phyloP scores from a whole-genome alignment of 2,329 filamentous ascomycete species.

The Arthrobotrys entomopaga region DNA sequence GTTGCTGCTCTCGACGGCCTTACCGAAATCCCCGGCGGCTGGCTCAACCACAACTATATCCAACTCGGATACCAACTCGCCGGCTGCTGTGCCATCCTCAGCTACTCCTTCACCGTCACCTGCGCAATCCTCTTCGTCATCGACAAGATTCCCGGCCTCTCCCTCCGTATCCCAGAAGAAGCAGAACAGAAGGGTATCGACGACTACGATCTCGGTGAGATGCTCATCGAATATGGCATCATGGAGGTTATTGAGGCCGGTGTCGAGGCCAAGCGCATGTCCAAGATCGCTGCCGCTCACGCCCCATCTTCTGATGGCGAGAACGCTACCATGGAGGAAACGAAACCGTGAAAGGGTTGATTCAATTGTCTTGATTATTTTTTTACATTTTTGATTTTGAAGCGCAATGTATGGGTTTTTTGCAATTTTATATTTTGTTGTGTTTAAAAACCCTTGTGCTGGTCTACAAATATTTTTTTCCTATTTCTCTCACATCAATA shows the following conservation, averaged over 20 bases:
- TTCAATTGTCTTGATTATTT: constrained; percentile 20
- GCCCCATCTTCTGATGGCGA: constrained; percentile 48
- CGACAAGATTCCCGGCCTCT: constrained; percentile 69
- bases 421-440: constrained; percentile 16
- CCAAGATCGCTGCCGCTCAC: constrained; percentile 29
- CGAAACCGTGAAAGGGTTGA: constrained; percentile 29
- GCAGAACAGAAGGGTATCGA: constrained; percentile 69
- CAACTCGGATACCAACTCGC: constrained; percentile 71
- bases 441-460: constrained; percentile 26
- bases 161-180: constrained; percentile 68
- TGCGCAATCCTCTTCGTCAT: constrained; percentile 68
- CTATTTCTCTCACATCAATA: background rate
- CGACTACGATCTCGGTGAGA: constrained; percentile 63
- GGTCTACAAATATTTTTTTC: constrained; percentile 22
- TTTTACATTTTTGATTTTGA: constrained; percentile 11
- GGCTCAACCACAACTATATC: constrained; percentile 67
- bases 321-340: constrained; percentile 34
- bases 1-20: constrained; percentile 68
- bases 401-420: constrained; percentile 17
- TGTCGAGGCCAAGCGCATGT: constrained; percentile 38
- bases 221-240: constrained; percentile 54
- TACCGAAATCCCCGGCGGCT: constrained; percentile 64
- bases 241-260: constrained; percentile 52
- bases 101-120: constrained; percentile 68
- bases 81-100: constrained; percentile 68